Evolutionary conservation across 257 asterid species (phyloP), one percentile per base, ranked within the genome.

Genomic region (Rauvolfia tetraphylla): DNA sequence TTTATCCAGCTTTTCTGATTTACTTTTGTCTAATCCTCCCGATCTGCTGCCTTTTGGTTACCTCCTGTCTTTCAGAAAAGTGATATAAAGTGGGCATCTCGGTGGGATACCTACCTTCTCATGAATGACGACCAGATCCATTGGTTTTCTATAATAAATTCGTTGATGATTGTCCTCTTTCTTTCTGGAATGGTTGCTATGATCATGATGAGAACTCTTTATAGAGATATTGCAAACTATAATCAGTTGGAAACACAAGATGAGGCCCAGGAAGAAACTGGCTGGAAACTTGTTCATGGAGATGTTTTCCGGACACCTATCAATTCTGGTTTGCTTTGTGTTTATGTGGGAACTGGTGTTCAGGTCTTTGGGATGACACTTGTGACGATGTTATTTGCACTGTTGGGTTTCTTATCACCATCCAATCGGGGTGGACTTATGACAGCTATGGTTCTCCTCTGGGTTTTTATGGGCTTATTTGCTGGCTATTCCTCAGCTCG

Each of bases 181-280:
- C 92, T 92, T 67, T 92, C 97, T 56, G 97, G 97, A 63, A 92
- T 90, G 97, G 95, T 92, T 77, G 97, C 97, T 81, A 92, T 92
- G 96, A 92, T 92, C 81, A 92, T 89, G 96, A 90, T 92, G 97
- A 92, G 97, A 84, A 92, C 97, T 63, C 84, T 92, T 38, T 92
- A 90, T 84, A 87, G 84, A 88, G 97, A 92, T 82, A 92, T 92
- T 39, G 93, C 97, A 38, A 92, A 92, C 84, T 92, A 92, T 77
- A 92, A 92, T 79, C 97, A 92, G 78, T 79, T 90, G 86, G 97
- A 92, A 74, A 84, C 96, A 77, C 97, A 92, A 87, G 97, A 92
- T 73, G 97, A 92, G 73, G 92, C 96, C 34, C 97, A 92, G 86
- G 97, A 92, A 83, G 97, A 92, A 88, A 90, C 97, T 0, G 97